Evolutionary conservation across 305 asterid genomes (phyloP).

Genomic region (Fraxinus baroniana): DNA sequence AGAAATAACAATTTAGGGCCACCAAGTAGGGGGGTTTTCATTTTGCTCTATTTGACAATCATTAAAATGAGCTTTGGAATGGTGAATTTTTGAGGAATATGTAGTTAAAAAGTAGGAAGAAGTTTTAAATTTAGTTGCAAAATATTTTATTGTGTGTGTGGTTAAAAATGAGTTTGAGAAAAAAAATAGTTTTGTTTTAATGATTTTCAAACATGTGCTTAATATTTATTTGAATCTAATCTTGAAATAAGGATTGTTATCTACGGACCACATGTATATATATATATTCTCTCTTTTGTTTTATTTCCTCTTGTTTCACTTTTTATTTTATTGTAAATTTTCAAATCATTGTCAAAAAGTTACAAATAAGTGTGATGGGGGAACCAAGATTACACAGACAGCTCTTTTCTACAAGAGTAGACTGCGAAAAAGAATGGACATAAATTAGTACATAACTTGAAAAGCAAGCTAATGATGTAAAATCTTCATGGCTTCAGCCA

Average conservation of each 20-base stretch:
- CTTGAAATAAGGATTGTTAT: background rate
- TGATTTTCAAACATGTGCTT: too few relatives aligned
- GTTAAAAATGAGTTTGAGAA: background rate
- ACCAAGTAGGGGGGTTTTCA: background rate
- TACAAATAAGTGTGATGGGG: background rate
- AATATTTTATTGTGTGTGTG: background rate
- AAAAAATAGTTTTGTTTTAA: too few relatives aligned
- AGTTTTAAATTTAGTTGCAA: too few relatives aligned
- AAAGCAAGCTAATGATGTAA: slow-evolving; percentile 28
- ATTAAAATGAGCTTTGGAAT: background rate
- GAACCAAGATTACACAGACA: background rate
- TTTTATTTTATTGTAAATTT: too few relatives aligned
- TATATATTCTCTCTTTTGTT: too few relatives aligned
- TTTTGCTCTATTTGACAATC: background rate
- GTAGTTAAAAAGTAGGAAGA: too few relatives aligned
- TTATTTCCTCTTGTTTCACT: too few relatives aligned
- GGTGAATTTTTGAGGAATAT: background rate
- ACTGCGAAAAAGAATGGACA: background rate
- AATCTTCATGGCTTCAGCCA: slow-evolving; percentile 49
- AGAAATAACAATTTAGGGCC: background rate
- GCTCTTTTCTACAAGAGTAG: background rate
- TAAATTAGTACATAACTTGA: background rate
- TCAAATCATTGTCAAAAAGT: background rate
- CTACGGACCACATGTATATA: too few relatives aligned
- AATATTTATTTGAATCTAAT: background rate